Base-by-base conservation (phyloP, 768 basidiomycete species). In the Trametes cinnabarina region DNA sequence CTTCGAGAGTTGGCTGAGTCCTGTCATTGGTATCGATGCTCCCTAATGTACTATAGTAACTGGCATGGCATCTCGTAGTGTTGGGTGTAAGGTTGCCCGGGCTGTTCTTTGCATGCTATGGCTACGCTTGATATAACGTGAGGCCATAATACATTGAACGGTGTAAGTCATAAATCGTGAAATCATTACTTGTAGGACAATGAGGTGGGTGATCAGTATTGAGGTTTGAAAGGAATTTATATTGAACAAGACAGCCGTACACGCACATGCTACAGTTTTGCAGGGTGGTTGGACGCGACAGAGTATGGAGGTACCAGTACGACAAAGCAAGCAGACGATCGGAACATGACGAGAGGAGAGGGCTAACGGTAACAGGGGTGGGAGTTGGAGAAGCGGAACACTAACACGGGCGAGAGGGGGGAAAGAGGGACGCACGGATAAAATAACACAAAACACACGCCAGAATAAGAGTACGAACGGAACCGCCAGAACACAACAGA, bases 201-300 rank as follows among this genome's bases (percentile, higher is more conserved):
- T n/a, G n/a, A 4, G 14, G 14, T 8, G 14, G 37, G 5, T 5
- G 14, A 15, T 20, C 15, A 37, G 25, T 57, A 2, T 4, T 20
- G 60, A 53, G 50, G 34, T 57, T 59, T 59, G 57, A 57, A 58
- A 49, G 55, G 55, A 54, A 57, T 35, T 60, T 68, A 63, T 66
- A 69, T 70, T 65, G 63, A 63, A 67, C 66, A 66, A 64, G 65
- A 52, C 54, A 68, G 68, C 62, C 65, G 67, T 76, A 77, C 74
- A 77, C 73, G 61, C 75, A 70, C 75, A 74, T 74, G 76, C 72
- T 76, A 77, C 74, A 76, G 62, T 62, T 62, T 68, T 69, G 65
- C 65, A 63, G 64, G 61, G 62, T 63, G 59, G 62, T 61, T 57
- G 63, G 68, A 68, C 65, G 61, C 63, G 63, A 66, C 62, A 63